A percentile compares a stretch with the other conserved stretches of the same genome.
Conservation (phyloP, 257 asterid genomes). For the Solanum dulcamara region DNA sequence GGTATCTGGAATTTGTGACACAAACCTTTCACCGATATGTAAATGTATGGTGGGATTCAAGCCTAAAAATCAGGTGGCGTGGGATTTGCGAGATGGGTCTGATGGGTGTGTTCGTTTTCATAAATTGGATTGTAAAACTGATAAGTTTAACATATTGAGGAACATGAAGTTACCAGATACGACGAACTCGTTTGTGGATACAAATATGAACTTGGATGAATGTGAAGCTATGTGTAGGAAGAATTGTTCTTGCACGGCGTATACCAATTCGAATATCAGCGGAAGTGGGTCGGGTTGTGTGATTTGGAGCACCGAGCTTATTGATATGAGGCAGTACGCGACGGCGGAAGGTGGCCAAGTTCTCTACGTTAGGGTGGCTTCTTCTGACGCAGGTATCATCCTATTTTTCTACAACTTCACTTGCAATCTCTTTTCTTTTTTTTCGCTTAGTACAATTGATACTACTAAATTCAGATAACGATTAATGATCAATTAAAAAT, state of each 20-base stretch:
- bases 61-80: conserved; percentile 54
- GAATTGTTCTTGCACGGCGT: conserved; percentile 66
- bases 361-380: conserved; percentile 51
- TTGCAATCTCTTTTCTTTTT: background rate
- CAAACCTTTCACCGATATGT: conserved; percentile 67
- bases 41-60: conserved; percentile 46
- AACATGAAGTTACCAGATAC: conserved; percentile 74
- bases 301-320: conserved; percentile 49
- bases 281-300: conserved; percentile 65
- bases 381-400: conserved; percentile 54
- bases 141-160: conserved; percentile 35
- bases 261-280: conserved; percentile 35
- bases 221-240: conserved; percentile 46
- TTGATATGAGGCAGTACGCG: conserved; percentile 81
- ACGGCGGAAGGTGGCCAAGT: conserved; percentile 70
- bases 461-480: no score
- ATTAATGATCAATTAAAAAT: no score
- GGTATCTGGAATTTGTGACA: conserved; percentile 54
- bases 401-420: background rate
- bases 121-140: conserved; percentile 35
- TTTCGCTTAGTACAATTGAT: no score
- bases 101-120: conserved; percentile 47
- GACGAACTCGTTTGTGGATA: conserved; percentile 36
- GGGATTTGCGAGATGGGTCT: conserved; percentile 73
- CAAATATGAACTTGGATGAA: conserved; percentile 20